phyloP scores from a whole-genome alignment of 352 stramenopile genomes.

The Phytophthora aleatoria region DNA sequence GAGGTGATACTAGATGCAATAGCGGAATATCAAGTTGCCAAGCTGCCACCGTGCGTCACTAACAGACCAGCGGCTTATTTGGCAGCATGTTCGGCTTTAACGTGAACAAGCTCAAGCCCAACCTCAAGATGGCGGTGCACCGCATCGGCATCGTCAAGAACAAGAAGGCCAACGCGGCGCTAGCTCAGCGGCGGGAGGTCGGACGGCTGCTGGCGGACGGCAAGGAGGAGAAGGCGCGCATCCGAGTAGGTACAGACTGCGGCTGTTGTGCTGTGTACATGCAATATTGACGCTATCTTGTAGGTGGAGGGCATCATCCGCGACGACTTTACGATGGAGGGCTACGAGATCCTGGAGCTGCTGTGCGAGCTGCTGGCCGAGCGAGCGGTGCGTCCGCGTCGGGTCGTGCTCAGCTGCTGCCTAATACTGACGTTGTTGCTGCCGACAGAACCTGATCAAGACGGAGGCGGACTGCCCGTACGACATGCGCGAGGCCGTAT shows the following conservation, averaged over 20 bases:
- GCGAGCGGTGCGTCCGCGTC: constrained; percentile 66
- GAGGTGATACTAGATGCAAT: neutral
- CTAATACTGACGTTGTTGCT: constrained; percentile 3
- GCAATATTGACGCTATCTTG: constrained; percentile 1
- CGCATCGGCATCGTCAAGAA: constrained; percentile 92
- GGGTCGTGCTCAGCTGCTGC: neutral
- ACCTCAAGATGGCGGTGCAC: constrained; percentile 93
- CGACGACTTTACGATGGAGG: constrained; percentile 96
- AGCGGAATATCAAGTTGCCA: constrained; percentile 14
- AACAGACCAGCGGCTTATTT: neutral
- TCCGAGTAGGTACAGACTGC: constrained; percentile 75
- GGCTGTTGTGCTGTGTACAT: neutral
- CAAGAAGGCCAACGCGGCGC: constrained; percentile 88
- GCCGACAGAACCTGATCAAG: constrained; percentile 85
- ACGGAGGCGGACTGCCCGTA: constrained; percentile 91
- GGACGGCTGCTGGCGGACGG: constrained; percentile 77
- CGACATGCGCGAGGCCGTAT: constrained; percentile 93
- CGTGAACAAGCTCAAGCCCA: constrained; percentile 92
- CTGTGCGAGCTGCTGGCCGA: constrained; percentile 94
- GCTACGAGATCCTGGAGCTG: constrained; percentile 95
- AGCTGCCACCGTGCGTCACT: constrained; percentile 13
- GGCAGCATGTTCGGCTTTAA: constrained; percentile 88
- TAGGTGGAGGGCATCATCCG: constrained; percentile 93
- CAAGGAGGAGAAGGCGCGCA: constrained; percentile 95
- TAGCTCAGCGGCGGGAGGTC: constrained; percentile 80